Conservation (phyloP, 331 rosid species). For the Quercus lobata region DNA sequence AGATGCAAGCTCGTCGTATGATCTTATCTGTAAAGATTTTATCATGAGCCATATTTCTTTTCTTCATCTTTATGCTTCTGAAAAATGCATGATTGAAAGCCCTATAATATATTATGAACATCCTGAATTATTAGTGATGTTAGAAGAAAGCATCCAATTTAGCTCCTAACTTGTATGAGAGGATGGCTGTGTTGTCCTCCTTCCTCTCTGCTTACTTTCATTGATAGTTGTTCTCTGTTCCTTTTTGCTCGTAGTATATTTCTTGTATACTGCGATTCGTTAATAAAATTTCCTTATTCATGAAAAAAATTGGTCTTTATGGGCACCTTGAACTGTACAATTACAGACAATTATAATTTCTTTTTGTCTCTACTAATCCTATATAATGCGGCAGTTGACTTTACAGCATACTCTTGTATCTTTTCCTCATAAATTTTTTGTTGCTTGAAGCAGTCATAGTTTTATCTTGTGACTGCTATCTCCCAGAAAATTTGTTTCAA, state of each 20-base stretch:
- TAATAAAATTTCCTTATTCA: no score
- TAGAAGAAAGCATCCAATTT: neutral
- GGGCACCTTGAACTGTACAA: neutral
- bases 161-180: neutral
- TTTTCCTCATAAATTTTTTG: neutral
- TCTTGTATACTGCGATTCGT: no score
- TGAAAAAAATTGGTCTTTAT: neutral
- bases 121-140: neutral
- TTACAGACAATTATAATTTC: neutral
- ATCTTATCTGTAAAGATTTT: neutral
- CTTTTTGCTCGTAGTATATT: no score
- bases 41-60: neutral
- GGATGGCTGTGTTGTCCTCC: neutral
- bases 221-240: no score
- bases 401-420: neutral
- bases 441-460: neutral
- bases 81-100: neutral
- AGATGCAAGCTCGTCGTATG: neutral
- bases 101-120: neutral
- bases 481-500: neutral
- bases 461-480: no score
- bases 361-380: no score
- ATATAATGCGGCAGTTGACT: neutral
- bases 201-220: no score
- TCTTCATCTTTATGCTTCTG: neutral